Base-by-base conservation (phyloP, 352 stramenopile species). In the Phytophthora boehmeriae region DNA sequence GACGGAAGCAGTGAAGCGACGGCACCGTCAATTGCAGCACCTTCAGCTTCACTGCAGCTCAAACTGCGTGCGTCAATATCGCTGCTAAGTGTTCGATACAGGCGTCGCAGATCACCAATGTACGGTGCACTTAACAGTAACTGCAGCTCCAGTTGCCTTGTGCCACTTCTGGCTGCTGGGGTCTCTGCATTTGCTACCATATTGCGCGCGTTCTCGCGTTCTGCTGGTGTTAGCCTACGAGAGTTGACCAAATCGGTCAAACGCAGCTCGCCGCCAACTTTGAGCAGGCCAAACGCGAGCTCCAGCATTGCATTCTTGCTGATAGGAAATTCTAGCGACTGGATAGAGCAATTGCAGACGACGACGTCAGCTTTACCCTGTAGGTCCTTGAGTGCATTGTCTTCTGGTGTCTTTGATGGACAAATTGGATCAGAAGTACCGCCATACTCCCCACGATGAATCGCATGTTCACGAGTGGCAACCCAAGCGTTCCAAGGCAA, bases 271-370 rank as follows among this genome's bases (percentile, higher is more conserved):
- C 80, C 80, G 8, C 80, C 78, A 43, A 80, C 65, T 20, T 74
- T 74, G 1, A 90, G 49, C 22, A 84, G 28, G 39, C 45, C 52
- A 52, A 66, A 77, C 13, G 64, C 68, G 2, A 71, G 8, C n/a
- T 71, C 44, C 20, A 90, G 49, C 1, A 82, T 44, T 4, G 47
- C 53, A 36, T 70, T 58, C 25, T 76, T 75, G 43, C 70, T 66
- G 0, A 39, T 46, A 20, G 63, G 42, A 45, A 63, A 62, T 25
- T 60, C 56, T 16, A 71, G 50, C 2, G 46, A 55, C 27, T 80
- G 76, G 19, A 86, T 76, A 11, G 80, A 79, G 46, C 80, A 88
- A 50, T 80, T 86, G 46, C 81, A 58, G 28, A 82, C 34, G 25
- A 76, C 78, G 16, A 89, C 10, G 36, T 80, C 68, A 25, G 45